phyloP scores from a whole-genome alignment of 2,329 filamentous ascomycete species.

The Drechslera avenae region DNA sequence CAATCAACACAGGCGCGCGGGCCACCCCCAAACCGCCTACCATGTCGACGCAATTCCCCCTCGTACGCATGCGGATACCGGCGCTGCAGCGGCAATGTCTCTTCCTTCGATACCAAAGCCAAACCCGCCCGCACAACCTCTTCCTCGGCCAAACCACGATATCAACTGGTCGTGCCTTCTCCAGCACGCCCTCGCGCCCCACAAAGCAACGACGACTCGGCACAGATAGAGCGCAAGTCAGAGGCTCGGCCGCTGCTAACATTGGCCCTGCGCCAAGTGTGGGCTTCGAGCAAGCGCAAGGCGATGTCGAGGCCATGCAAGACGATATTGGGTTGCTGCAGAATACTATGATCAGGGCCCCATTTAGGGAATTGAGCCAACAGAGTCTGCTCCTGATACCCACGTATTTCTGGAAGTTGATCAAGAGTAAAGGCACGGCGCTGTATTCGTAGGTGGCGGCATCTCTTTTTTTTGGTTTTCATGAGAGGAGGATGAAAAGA shows the following conservation, averaged over 20 bases:
- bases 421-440: slow-evolving; percentile 22
- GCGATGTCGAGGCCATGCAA: slow-evolving; percentile 12
- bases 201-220: slow-evolving; percentile 10
- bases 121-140: slow-evolving; percentile 4
- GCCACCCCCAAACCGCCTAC: slow-evolving; percentile 3
- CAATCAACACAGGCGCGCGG: slow-evolving; percentile 6
- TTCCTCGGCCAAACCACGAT: slow-evolving; percentile 5
- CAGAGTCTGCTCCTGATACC: slow-evolving; percentile 10
- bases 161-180: slow-evolving; percentile 28
- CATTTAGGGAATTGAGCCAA: slow-evolving; percentile 16
- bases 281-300: slow-evolving; percentile 6
- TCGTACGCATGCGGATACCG: slow-evolving; percentile 28
- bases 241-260: slow-evolving; percentile 11
- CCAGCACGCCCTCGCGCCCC: slow-evolving; percentile 26
- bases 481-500: background rate
- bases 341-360: slow-evolving; percentile 26
- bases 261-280: slow-evolving; percentile 18
- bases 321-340: slow-evolving; percentile 35
- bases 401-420: slow-evolving; percentile 26
- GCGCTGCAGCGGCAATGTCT: slow-evolving; percentile 37
- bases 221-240: slow-evolving; percentile 14
- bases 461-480: background rate
- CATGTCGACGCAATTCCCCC: slow-evolving; percentile 28
- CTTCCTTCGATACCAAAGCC: slow-evolving; percentile 21
- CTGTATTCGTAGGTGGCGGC: slow-evolving; percentile 27